Conservation (phyloP, 2,329 filamentous ascomycete genomes). For the Cyclaneusma minus region DNA sequence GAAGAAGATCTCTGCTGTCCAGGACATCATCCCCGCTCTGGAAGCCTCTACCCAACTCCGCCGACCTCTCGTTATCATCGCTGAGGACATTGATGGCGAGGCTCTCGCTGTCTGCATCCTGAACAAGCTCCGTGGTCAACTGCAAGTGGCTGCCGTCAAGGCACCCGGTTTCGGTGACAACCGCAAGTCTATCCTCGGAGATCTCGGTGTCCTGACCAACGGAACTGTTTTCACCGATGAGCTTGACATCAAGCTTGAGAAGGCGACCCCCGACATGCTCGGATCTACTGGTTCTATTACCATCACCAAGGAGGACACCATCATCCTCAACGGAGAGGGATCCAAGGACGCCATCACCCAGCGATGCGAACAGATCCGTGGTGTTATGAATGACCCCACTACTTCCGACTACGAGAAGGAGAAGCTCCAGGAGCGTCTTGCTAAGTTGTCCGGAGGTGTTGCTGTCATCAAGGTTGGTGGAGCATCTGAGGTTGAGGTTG, state of each 20-base stretch:
- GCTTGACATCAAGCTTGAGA: slow-evolving; percentile 98
- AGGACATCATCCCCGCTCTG: slow-evolving; percentile 96
- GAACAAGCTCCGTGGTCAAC: slow-evolving; percentile 99
- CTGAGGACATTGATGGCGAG: slow-evolving; percentile 97
- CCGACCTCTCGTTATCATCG: slow-evolving; percentile 93
- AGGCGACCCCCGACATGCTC: slow-evolving; percentile 89
- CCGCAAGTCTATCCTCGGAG: slow-evolving; percentile 98
- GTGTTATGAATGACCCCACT: slow-evolving; percentile 82
- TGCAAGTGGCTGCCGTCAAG: slow-evolving; percentile 97
- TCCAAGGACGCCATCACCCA: slow-evolving; percentile 86
- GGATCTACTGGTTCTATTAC: slow-evolving; percentile 96
- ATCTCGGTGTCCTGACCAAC: slow-evolving; percentile 90
- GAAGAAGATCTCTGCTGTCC: slow-evolving; percentile 99
- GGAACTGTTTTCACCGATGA: slow-evolving; percentile 96
- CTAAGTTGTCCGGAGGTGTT: slow-evolving; percentile 97
- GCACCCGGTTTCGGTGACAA: slow-evolving; percentile 98
- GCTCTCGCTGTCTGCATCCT: slow-evolving; percentile 97
- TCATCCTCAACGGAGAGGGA: slow-evolving; percentile 92
- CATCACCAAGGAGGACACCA: slow-evolving; percentile 99
- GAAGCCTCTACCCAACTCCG: slow-evolving; percentile 93
- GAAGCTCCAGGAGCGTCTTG: slow-evolving; percentile 99
- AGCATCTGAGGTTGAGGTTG: slow-evolving; percentile 93
- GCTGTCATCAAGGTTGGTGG: slow-evolving; percentile 99
- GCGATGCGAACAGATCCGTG: slow-evolving; percentile 97
- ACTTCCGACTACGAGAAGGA: slow-evolving; percentile 99